These are phyloP conservation scores for Inonotus hispidus DNA, from an alignment of 1,284 basidiomycete genomes.

Conservation along the genomic window DNA sequence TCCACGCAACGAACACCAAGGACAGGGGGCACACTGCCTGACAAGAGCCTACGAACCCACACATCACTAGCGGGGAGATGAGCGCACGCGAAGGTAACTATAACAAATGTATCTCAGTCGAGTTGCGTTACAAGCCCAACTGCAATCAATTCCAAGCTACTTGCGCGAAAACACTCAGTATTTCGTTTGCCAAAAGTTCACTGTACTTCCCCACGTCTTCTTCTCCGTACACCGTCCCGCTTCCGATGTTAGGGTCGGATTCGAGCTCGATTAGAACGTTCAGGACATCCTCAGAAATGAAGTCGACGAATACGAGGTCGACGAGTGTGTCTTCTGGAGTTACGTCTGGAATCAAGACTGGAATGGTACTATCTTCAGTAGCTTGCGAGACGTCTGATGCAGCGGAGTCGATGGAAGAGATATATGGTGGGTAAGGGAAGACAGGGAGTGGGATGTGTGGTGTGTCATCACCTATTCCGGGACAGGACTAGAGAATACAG, in stretches of 20 bases:
- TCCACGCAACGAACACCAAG: too few species aligned
- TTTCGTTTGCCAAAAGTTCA: slow-evolving; percentile 41
- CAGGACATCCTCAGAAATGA: slow-evolving; percentile 51
- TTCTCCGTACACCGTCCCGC: slow-evolving; percentile 38
- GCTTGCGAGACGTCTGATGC: slow-evolving; percentile 15
- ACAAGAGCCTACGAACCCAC: too few species aligned
- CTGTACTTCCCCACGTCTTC: slow-evolving; percentile 51
- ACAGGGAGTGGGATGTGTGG: slow-evolving; percentile 54
- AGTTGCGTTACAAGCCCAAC: too few species aligned
- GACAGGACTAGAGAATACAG: slow-evolving; percentile 23
- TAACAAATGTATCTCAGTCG: too few species aligned
- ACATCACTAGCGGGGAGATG: too few species aligned
- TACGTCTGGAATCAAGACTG: slow-evolving; percentile 35
- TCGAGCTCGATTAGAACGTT: slow-evolving; percentile 50
- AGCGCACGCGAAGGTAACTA: too few species aligned
- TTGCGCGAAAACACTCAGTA: slow-evolving; percentile 58
- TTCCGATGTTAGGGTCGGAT: slow-evolving; percentile 20
- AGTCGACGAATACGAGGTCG: slow-evolving; percentile 68
- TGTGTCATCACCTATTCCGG: slow-evolving; percentile 67
- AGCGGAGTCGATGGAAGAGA: slow-evolving; percentile 45
- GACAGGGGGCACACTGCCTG: too few species aligned
- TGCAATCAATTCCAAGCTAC: slow-evolving; percentile 40
- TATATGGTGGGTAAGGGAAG: slow-evolving; percentile 49
- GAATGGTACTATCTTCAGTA: slow-evolving; percentile 16
- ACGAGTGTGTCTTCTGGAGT: slow-evolving; percentile 36